Base-by-base conservation (phyloP, 257 asterid genomes). In the Solanum okadae region DNA sequence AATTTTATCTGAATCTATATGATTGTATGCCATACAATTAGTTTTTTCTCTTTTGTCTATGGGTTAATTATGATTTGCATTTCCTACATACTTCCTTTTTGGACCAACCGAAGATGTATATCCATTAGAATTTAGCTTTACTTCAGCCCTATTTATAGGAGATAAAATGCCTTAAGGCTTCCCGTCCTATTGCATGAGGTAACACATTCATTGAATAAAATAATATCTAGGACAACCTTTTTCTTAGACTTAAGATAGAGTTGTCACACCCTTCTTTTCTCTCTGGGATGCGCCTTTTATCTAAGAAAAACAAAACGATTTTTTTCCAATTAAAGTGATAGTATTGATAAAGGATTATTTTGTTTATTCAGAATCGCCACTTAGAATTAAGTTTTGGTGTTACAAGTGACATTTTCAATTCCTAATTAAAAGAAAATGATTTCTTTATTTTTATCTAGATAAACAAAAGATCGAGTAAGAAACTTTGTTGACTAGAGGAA, bases 231-330 rank as follows among this genome's bases (percentile, higher is more conserved):
- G 38, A 73, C 88, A 77, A 73, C 91, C n/a, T 89, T 16, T 61
- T 87, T 52, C 85, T 87, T 82, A 52, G 38, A 83, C 77, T 37
- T 89, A 40, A 83, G 70, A 52, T 16, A 89, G n/a, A 22, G 68
- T 20, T 59, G 68, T 59, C 27, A 8, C 68, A 3, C 68, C 68
- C 27, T 22, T 59, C 25, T 59, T 59, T 8, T 8, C 27, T 22
- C n/a, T 22, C 23, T 8, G 5, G 12, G 5, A 9, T 59, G 68
- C 68, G 11, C 25, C 12, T 59, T 59, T 59, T 52, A 59, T 59
- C 5, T 22, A 8, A 20, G 27, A 22, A 22, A 59, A 20, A 59
- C 25, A 59, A 59, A 59, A 22, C 2, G 27, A 7, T 8, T 59
- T 59, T 20, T 49, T 49, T 2, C 2, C 5, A 59, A 59, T 59